Conservation (phyloP, 2,329 filamentous ascomycete species). For the Trichoderma guizhouense region DNA sequence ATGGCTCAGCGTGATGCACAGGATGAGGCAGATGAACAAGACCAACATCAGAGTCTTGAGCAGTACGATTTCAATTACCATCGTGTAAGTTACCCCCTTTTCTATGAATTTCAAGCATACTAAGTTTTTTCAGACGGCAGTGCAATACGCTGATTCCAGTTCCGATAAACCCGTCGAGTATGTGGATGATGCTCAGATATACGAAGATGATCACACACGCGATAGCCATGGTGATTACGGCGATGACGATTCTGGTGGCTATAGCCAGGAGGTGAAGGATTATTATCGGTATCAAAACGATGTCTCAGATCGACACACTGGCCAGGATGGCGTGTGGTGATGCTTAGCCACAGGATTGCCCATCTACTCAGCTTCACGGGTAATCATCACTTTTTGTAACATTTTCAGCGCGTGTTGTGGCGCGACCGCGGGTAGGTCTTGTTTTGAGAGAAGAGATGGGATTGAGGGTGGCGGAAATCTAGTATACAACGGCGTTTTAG, state of each 20-base stretch:
- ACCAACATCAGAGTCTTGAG: slow-evolving; percentile 46
- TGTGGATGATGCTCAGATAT: slow-evolving; percentile 51
- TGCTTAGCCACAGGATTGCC: background rate
- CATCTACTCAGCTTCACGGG: background rate
- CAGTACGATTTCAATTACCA: slow-evolving; percentile 55
- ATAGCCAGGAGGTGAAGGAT: slow-evolving; percentile 39
- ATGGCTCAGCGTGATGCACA: slow-evolving; percentile 45
- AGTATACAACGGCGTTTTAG: slow-evolving; percentile 38
- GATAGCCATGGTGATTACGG: slow-evolving; percentile 32
- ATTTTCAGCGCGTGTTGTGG: background rate
- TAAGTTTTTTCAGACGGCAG: slow-evolving; percentile 35
- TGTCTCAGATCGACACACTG: slow-evolving; percentile 32
- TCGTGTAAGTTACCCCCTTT: slow-evolving; percentile 38
- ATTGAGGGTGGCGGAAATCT: slow-evolving; percentile 19
- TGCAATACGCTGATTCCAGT: slow-evolving; percentile 46
- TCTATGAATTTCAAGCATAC: background rate
- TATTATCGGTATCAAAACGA: slow-evolving; percentile 40
- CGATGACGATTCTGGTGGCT: slow-evolving; percentile 38
- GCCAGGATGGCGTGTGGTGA: slow-evolving; percentile 46
- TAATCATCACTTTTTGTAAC: background rate
- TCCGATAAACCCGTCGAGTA: slow-evolving; percentile 46
- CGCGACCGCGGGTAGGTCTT: background rate
- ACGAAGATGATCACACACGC: slow-evolving; percentile 48
- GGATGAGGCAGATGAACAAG: slow-evolving; percentile 43
- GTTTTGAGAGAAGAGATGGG: slow-evolving; percentile 12